Evolutionary conservation across 331 rosid genomes (phyloP).

Genomic region (Saraca asoca): DNA sequence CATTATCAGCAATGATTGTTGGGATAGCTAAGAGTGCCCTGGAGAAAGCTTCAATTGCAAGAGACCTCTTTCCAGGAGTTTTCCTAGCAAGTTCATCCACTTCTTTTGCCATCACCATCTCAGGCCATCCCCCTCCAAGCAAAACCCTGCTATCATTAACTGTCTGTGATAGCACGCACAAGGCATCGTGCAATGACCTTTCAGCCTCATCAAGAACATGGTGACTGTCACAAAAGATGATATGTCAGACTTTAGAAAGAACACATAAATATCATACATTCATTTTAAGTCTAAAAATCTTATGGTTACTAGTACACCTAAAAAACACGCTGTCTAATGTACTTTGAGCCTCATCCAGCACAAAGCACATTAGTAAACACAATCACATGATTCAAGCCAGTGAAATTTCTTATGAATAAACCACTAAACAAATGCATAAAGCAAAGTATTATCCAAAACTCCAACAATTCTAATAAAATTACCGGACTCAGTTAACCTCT

Average conservation of each 20-base stretch:
- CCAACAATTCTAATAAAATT: neutral
- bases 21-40: constrained; percentile 86
- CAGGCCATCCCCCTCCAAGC: constrained; percentile 99
- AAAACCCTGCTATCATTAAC: constrained; percentile 92
- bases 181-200: constrained; percentile 96
- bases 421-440: neutral
- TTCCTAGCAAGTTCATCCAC: constrained; percentile 84
- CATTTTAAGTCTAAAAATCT: constrained; percentile 5
- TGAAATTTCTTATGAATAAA: neutral
- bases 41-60: constrained; percentile 94
- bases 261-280: neutral
- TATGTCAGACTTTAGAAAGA: constrained; percentile 9
- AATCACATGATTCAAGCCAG: too few relatives aligned
- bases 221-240: constrained; percentile 59
- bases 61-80: constrained; percentile 95
- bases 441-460: neutral
- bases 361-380: too few relatives aligned
- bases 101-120: constrained; percentile 96
- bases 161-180: constrained; percentile 95
- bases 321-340: neutral
- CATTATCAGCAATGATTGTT: constrained; percentile 92
- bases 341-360: too few relatives aligned
- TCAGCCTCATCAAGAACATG: constrained; percentile 98
- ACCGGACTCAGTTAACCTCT: neutral
- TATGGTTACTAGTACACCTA: neutral